phyloP scores from a whole-genome alignment of 352 stramenopile genomes.

The Blastocystis sp. region DNA sequence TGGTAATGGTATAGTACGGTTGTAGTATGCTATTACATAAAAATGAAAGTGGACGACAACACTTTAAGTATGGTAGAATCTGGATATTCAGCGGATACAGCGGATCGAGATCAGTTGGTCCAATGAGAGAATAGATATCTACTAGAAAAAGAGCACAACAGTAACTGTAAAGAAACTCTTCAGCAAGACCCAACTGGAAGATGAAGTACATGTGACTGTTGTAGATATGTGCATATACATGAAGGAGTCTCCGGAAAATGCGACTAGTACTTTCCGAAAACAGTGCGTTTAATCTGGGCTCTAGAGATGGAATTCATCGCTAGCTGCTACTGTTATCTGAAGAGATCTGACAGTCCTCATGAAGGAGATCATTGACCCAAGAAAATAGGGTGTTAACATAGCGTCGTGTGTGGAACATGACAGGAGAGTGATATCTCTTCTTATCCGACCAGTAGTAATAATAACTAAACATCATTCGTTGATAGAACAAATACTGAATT shows the following conservation, averaged over 20 bases:
- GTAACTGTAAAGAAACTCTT: too few relatives aligned
- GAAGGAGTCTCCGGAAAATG: conserved; percentile 25
- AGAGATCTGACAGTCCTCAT: conserved; percentile 8
- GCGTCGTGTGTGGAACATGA: not conserved
- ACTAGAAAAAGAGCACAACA: too few relatives aligned
- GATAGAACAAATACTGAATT: not conserved
- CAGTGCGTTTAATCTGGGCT: not conserved
- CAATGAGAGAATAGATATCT: too few relatives aligned
- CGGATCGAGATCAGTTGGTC: too few relatives aligned
- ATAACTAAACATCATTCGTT: not conserved
- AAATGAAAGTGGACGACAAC: too few relatives aligned
- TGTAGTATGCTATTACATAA: too few relatives aligned
- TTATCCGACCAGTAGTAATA: conserved; percentile 30
- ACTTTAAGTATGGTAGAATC: too few relatives aligned
- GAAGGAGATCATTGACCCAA: not conserved
- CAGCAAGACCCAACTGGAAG: too few relatives aligned
- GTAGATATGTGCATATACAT: conserved; percentile 11
- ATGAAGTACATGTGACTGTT: not conserved
- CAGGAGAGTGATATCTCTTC: not conserved
- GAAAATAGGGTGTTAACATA: conserved; percentile 4
- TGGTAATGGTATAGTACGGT: too few relatives aligned
- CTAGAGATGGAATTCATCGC: not conserved
- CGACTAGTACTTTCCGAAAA: not conserved
- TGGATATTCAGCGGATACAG: too few relatives aligned
- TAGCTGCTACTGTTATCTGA: not conserved